Evolutionary conservation across 1,284 basidiomycete genomes (phyloP).

Genomic region (Sutorius eximius): DNA sequence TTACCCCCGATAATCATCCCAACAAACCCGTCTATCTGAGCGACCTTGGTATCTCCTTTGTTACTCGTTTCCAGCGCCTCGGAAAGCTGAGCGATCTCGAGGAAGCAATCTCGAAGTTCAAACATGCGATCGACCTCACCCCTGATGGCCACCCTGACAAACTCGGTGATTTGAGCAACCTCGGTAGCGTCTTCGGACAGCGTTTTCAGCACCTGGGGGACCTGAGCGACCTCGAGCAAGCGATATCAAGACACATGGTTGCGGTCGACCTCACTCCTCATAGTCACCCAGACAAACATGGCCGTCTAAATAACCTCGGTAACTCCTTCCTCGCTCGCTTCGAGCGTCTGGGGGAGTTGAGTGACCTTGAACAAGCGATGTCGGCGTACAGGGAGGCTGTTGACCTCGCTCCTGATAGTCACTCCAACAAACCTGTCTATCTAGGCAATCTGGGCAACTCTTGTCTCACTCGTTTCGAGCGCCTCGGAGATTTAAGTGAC

Average conservation of each 20-base stretch:
- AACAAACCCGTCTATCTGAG: not conserved
- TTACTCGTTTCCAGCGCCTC: not conserved
- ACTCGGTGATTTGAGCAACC: not conserved
- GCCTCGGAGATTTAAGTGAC: not conserved
- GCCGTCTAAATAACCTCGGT: not conserved
- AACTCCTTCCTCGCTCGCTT: not conserved
- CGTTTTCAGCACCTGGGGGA: not conserved
- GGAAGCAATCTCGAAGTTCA: not conserved
- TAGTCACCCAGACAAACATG: not conserved
- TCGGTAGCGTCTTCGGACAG: not conserved
- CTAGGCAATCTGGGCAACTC: not conserved
- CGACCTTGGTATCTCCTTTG: not conserved
- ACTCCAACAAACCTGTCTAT: not conserved
- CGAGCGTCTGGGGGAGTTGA: not conserved
- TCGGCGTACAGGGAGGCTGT: not conserved
- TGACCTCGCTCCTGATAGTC: not conserved
- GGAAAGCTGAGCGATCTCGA: not conserved
- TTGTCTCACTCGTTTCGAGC: not conserved
- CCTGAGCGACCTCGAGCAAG: not conserved
- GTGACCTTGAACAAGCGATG: not conserved
- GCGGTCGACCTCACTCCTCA: not conserved
- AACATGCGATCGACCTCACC: not conserved
- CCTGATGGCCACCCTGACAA: not conserved
- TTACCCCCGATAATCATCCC: not conserved
- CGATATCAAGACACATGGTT: not conserved